These are phyloP conservation scores for Geosmithia morbida DNA, from an alignment of 2,329 filamentous ascomycete species.

Conservation along the genomic window DNA sequence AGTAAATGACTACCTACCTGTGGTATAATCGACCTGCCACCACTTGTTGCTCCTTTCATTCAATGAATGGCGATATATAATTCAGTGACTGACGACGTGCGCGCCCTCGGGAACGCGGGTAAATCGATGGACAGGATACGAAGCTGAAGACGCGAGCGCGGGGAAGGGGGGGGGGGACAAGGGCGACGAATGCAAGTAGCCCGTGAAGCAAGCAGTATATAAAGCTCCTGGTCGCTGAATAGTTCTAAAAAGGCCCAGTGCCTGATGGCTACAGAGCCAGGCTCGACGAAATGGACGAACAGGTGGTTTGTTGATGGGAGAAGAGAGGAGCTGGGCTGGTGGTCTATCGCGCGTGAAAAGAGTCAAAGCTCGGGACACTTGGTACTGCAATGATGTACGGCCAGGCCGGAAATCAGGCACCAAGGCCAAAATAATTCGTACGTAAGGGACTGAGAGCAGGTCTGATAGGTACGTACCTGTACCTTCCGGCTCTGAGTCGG, in stretches of 20 bases:
- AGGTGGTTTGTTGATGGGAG: neutral
- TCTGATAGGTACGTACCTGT: neutral
- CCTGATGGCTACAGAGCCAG: neutral
- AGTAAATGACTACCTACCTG: neutral
- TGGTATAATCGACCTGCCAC: neutral
- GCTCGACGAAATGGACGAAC: neutral
- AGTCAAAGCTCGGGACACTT: neutral
- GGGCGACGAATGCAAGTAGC: neutral
- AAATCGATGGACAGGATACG: neutral
- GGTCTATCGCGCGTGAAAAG: neutral
- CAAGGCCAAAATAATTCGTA: neutral
- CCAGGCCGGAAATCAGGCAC: neutral
- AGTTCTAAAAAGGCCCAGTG: neutral
- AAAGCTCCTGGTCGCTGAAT: neutral
- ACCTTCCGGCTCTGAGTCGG: neutral
- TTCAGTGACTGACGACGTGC: neutral
- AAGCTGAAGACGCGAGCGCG: neutral
- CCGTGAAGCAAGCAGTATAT: neutral
- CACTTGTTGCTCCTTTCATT: neutral
- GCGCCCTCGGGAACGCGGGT: neutral
- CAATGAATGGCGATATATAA: neutral
- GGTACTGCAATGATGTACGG: neutral
- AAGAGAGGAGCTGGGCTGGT: neutral
- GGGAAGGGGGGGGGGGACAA: neutral
- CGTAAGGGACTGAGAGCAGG: neutral